Base-by-base conservation (phyloP, 306 rosid genomes). In the Acacia confusa region DNA sequence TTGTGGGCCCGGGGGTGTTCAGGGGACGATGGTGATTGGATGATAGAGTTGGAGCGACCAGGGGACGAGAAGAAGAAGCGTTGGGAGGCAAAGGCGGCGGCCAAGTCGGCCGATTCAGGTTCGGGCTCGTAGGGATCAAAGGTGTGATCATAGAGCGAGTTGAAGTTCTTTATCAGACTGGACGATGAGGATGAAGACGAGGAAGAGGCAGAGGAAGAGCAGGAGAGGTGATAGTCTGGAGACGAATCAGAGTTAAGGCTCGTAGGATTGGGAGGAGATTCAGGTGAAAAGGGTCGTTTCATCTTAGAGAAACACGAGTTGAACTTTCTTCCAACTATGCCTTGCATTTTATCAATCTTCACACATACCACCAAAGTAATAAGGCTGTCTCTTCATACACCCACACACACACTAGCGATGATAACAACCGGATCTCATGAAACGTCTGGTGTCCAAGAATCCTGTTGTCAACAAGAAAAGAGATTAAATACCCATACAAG, bases 41-140 rank as follows among this genome's bases (percentile, higher is more conserved):
- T 44, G 41, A 96, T 92, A 52, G 99, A 96, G 84, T 96, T 96
- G 64, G 99, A 96, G 64, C 40, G 89, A 36, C 99, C 98, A 0
- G 99, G 99, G 3, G 98, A 83, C 50, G 99, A 85, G 91, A 96
- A 92, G 86, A 96, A 96, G 92, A 96, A 96, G 48, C 99, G 96
- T 25, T 86, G 84, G 45, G 99, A 93, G 73, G 99, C 92, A 1
- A 89, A 92, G 32, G 88, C 99, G 0, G 94, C 81, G 76, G 94
- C 97, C 15, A 90, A 84, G 67, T 90, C 92, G 0, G 52, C 89
- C 0, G 88, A 80, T 41, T 86, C 71, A 0, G 68, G 9, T 41
- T 86, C 71, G 0, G 38, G 36, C 43, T 85, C 84, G 19, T 4
- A 22, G 38, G 75, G 15, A 17, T 69, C 74, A 11, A 41, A 40